Evolutionary conservation across 495 filamentous ascomycete genomes (phyloP).

Genomic region (Chaetomium cochliodes): DNA sequence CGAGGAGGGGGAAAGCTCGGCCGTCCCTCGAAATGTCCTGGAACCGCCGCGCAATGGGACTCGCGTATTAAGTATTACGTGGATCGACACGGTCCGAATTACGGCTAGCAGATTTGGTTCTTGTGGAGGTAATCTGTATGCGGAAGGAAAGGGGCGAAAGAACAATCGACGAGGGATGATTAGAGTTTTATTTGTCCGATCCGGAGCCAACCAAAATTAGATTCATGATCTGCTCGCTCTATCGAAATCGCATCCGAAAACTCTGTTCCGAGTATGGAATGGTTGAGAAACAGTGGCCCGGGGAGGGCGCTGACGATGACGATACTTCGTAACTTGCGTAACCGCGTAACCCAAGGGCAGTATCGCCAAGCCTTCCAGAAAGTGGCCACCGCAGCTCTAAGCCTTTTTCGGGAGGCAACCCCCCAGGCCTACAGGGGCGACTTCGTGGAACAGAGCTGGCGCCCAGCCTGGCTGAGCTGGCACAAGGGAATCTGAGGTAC

Average conservation of each 20-base stretch:
- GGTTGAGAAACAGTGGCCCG: slow-evolving; percentile 4
- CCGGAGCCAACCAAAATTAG: not conserved
- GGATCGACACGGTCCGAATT: slow-evolving; percentile 6
- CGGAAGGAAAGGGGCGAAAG: no score
- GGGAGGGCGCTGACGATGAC: not conserved
- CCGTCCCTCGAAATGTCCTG: not conserved
- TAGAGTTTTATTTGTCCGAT: no score
- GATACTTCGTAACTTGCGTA: not conserved
- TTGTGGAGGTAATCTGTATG: no score
- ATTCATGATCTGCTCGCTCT: not conserved
- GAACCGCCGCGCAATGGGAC: not conserved
- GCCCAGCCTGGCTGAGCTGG: no score
- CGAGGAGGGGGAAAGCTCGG: slow-evolving; percentile 5
- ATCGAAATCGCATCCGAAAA: not conserved
- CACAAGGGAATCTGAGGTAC: not conserved
- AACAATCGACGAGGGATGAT: no score
- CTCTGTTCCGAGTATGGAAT: not conserved
- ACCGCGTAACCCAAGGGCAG: not conserved
- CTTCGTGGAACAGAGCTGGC: no score
- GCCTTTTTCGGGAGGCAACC: slow-evolving; percentile 18
- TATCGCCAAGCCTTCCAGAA: slow-evolving; percentile 16
- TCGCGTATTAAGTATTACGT: slow-evolving; percentile 3
- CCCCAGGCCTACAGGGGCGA: not conserved
- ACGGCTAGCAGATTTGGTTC: no score
- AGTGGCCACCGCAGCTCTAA: slow-evolving; percentile 7